Conservation (phyloP, 2,329 filamentous ascomycete genomes). For the Dactylellina leptospora region DNA sequence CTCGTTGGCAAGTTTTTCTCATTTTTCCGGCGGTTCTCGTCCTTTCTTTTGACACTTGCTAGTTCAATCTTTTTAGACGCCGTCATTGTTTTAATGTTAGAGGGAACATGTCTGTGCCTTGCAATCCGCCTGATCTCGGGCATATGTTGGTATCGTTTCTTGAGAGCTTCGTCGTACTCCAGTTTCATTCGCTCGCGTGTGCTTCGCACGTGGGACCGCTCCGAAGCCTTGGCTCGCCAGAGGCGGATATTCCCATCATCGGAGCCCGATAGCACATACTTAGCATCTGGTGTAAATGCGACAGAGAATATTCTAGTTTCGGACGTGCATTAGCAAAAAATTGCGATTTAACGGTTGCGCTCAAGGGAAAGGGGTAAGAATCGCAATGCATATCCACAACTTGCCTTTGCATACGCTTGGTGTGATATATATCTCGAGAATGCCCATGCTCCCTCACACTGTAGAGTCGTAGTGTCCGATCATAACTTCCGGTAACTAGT, state of each 20-base stretch:
- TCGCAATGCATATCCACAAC: too few species aligned
- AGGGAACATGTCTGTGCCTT: slow-evolving; percentile 80
- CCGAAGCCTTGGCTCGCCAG: slow-evolving; percentile 87
- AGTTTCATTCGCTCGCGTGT: slow-evolving; percentile 84
- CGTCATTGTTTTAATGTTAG: slow-evolving; percentile 74
- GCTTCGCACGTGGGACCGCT: slow-evolving; percentile 83
- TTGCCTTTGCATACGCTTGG: slow-evolving; percentile 88
- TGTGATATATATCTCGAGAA: slow-evolving; percentile 88
- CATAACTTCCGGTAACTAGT: slow-evolving; percentile 87
- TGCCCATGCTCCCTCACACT: slow-evolving; percentile 56
- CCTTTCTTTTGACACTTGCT: slow-evolving; percentile 79
- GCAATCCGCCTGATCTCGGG: slow-evolving; percentile 91
- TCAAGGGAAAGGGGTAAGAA: neutral
- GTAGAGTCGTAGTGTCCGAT: slow-evolving; percentile 76
- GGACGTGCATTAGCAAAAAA: neutral
- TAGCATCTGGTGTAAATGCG: slow-evolving; percentile 85
- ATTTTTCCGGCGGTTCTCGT: slow-evolving; percentile 95
- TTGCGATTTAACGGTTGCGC: neutral
- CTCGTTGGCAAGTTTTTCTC: slow-evolving; percentile 80
- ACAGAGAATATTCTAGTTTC: slow-evolving; percentile 76
- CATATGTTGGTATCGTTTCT: slow-evolving; percentile 90
- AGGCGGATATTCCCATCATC: slow-evolving; percentile 92
- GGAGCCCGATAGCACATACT: slow-evolving; percentile 87
- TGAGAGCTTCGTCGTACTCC: slow-evolving; percentile 88
- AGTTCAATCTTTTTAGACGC: slow-evolving; percentile 84